Base-by-base conservation (phyloP, 148 eudicot genomes). In the Fallopia convolvulus region DNA sequence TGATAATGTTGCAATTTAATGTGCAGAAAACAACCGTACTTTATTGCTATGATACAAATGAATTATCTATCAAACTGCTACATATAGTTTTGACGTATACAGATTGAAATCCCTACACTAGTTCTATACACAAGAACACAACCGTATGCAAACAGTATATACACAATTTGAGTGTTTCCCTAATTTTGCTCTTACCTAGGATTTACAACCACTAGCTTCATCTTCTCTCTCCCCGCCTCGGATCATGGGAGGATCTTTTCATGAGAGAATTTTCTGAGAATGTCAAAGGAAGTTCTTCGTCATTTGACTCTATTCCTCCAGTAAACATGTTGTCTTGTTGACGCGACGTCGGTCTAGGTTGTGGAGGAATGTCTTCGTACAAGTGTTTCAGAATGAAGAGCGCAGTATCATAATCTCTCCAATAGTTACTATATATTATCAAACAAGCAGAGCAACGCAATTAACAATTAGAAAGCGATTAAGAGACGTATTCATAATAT, bases 381-480 rank as follows among this genome's bases (percentile, higher is more conserved):
- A 95, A 82, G 85, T 95, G 90, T 75, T 92, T 92, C 46, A 95
- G 82, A 77, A 95, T 89, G 80, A 92, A 92, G 60, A 95, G 91
- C 61, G 94, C 99, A 15, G 99, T 92, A 81, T 95, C 99, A 39
- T 81, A 60, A 80, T 92, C 97, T 61, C 94, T 91, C 99, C 99
- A 95, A 79, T 95, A 95, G 82, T 92, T 95, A 75, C 99, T 94
- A 89, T 72, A 79, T 20, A 47, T 8, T 8, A 17, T 26, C 23
- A 63, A 23, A 68, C 26, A 66, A 77, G 44, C 72, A 15, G 20
- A 42, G 46, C 8, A 42, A 42, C 8, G 46, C 46, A 44, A 44
- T 44, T 44, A 44, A 44, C 47, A 44, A 48, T 48, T 48, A 48
- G 15, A 6, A 42, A 55, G 23, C 8, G 66, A 60, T 60, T 21